phyloP scores from a whole-genome alignment of 129 eudicot species.

The Lonicera japonica region DNA sequence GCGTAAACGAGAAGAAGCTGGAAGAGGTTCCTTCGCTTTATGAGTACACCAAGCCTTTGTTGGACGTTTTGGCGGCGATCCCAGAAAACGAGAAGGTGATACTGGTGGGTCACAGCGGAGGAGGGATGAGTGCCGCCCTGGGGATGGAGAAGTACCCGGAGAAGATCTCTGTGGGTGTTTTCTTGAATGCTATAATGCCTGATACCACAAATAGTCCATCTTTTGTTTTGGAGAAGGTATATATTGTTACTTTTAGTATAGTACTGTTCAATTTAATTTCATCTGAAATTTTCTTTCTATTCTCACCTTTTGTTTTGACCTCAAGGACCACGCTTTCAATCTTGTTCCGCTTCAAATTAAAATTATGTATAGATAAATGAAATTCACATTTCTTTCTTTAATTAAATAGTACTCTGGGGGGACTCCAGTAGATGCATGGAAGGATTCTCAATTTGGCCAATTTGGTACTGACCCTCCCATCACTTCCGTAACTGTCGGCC shows the following conservation, averaged over 20 bases:
- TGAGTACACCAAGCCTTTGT: constrained; percentile 23
- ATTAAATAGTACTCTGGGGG: constrained; percentile 12
- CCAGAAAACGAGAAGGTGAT: constrained; percentile 25
- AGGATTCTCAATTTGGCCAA: constrained; percentile 13
- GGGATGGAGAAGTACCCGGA: constrained; percentile 26
- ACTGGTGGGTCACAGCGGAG: constrained; percentile 23
- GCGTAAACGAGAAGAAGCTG: constrained; percentile 8
- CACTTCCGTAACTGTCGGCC: constrained; percentile 35
- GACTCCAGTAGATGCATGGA: constrained; percentile 22
- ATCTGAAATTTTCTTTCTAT: too few species aligned
- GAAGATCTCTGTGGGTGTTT: constrained; percentile 21
- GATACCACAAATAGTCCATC: constrained; percentile 19
- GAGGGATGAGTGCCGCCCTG: constrained; percentile 12
- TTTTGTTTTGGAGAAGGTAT: constrained; percentile 23
- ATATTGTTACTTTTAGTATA: too few species aligned
- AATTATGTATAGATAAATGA: too few species aligned
- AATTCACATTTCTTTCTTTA: background rate
- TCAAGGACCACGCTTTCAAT: too few species aligned
- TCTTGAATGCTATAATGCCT: constrained; percentile 25
- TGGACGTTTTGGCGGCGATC: constrained; percentile 20
- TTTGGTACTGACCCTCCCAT: constrained; percentile 14
- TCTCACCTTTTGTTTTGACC: too few species aligned
- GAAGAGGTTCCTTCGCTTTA: constrained; percentile 19
- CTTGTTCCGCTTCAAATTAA: too few species aligned
- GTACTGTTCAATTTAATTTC: too few species aligned